These are phyloP conservation scores for Larix sibirica DNA, from an alignment of 83 land plant genomes.

Conservation along the genomic window DNA sequence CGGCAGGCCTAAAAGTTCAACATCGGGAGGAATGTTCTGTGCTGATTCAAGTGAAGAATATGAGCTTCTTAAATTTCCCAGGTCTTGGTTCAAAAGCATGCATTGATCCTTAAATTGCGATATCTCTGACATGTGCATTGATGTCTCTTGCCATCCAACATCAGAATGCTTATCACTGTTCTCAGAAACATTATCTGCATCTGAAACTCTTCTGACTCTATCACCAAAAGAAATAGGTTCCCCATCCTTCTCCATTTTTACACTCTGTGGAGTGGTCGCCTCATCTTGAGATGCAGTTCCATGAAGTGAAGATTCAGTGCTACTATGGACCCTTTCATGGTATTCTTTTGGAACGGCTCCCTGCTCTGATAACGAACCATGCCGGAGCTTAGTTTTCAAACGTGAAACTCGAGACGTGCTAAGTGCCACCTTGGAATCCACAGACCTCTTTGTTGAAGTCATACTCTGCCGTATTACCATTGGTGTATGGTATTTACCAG, in stretches of 20 bases:
- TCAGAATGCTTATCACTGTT: slow-evolving; percentile 43
- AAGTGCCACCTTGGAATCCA: neutral
- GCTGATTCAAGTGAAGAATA: slow-evolving; percentile 5
- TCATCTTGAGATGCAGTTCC: slow-evolving; percentile 4
- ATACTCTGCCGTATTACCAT: neutral
- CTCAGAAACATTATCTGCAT: slow-evolving; percentile 42
- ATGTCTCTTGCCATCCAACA: slow-evolving; percentile 36
- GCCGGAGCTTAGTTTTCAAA: neutral
- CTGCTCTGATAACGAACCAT: neutral
- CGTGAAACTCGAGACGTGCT: neutral
- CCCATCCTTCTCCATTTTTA: neutral
- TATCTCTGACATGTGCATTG: slow-evolving; percentile 20
- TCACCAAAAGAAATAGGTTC: neutral
- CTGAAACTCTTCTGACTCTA: slow-evolving; percentile 21
- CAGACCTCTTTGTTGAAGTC: slow-evolving; percentile 3
- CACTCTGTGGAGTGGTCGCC: neutral
- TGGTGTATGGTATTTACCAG: neutral
- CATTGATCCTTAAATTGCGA: slow-evolving; percentile 13
- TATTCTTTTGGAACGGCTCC: neutral
- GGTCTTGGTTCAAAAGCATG: slow-evolving; percentile 10
- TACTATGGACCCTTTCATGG: neutral
- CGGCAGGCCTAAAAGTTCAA: slow-evolving; percentile 50
- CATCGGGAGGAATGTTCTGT: slow-evolving; percentile 35
- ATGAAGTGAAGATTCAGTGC: neutral
- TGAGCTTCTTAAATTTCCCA: slow-evolving; percentile 12